Base-by-base conservation (phyloP, 495 filamentous ascomycete genomes). In the Penicillium cataractarum region DNA sequence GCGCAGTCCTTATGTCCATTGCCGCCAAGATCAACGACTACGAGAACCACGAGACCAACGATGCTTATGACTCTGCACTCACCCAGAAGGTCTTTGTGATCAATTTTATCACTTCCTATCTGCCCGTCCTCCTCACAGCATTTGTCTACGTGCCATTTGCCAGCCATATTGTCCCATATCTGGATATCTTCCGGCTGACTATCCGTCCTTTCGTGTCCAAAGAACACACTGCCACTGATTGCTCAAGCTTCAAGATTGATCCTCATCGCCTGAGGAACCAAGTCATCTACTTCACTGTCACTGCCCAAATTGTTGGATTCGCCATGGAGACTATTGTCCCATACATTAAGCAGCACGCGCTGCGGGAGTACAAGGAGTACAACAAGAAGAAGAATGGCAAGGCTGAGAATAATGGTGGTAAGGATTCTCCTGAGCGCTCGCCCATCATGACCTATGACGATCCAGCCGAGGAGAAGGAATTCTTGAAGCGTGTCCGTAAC, bases 131-230 rank as follows among this genome's bases (percentile, higher is more conserved):
- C 74, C 80, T 99, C 15, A 98, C 95, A 0, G 93, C 95, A 8
- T 99, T 99, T 71, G 89, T 99, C 57, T 99, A 99, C 66, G 91
- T 99, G 26, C 96, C 95, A 0, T 99, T 97, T 73, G 95, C 91
- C 8, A 88, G 86, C 65, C 65, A 90, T 35, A 87, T 99, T 57
- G 91, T 97, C 1, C 95, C 95, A 0, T 90, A 97, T 63, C 84
- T 99, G 13, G 91, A 97, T 68, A 74, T 98, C 55, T 96, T 97
- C 78, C 85, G 84, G 59, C 68, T 93, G 39, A 92, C 91, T 0
- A 87, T 91, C 1, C 86, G 85, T 58, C 88, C 87, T 3, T 90
- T 96, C 68, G 89, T 89, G 0, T 82, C 88, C 42, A 85, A 88
- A 60, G 88, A 92, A 58, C 80, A 92, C 53, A 77, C 92, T 26